Conservation (phyloP, 192 early-diverging fungal genomes). For the Backusella psychrophila region DNA sequence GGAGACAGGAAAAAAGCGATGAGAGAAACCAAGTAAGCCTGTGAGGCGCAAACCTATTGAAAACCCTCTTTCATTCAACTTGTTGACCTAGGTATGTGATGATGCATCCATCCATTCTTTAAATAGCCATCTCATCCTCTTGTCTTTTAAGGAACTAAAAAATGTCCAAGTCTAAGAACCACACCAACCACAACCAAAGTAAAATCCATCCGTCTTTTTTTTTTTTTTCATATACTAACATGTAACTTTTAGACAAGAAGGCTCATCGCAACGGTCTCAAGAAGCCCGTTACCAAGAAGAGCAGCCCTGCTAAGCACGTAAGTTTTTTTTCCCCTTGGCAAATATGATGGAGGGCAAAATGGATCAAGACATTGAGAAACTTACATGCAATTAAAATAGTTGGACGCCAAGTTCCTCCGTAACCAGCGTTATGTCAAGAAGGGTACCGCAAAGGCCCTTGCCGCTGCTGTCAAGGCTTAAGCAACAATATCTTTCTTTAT, state of each 20-base stretch:
- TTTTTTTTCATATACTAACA: neutral
- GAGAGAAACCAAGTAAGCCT: neutral
- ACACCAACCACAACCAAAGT: constrained; percentile 99
- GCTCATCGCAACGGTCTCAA: constrained; percentile 99
- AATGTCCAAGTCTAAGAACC: constrained; percentile 97
- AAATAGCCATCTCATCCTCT: neutral
- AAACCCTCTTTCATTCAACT: constrained; percentile 8
- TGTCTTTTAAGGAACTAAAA: constrained; percentile 27
- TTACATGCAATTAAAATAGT: constrained; percentile 25
- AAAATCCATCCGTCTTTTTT: constrained; percentile 17
- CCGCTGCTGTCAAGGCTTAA: constrained; percentile 21
- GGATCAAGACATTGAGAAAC: too few relatives aligned
- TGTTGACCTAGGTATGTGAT: neutral
- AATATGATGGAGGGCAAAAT: too few relatives aligned
- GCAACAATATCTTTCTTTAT: neutral
- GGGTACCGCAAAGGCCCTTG: constrained; percentile 58
- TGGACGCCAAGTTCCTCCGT: constrained; percentile 88
- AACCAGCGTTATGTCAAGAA: constrained; percentile 97
- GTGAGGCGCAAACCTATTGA: neutral
- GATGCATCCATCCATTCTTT: neutral
- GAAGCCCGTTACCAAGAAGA: constrained; percentile 87
- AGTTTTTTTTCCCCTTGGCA: neutral
- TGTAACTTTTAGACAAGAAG: constrained; percentile 65
- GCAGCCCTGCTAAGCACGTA: constrained; percentile 93
- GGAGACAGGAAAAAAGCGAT: neutral